Evolutionary conservation across 208 protist species (phyloP), one percentile per base, ranked within the genome.

Genomic region (Novymonas esmeraldas): DNA sequence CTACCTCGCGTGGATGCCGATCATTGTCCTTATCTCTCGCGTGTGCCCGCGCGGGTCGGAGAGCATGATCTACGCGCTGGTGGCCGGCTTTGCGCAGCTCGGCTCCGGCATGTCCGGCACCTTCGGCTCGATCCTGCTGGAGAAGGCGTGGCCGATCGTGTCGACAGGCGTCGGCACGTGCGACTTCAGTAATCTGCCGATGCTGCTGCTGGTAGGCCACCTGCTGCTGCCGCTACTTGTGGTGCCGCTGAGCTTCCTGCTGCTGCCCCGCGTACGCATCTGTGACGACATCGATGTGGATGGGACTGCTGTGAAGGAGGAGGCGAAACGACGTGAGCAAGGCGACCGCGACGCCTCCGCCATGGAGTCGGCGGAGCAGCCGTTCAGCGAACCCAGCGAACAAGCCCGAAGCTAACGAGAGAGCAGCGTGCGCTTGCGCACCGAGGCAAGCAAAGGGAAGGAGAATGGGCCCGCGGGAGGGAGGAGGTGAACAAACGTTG

Each of bases 41-140:
- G 57, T 95, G 9, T 94, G 87, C 66, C 89, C 87, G 3, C 69
- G 70, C 20, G 87, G 82, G 5, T 81, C 81, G 49, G 88, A 94
- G 71, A 82, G 73, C 39, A 92, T 83, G 56, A 71, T 93, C 44
- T 92, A 81, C 49, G 84, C 87, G 1, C 41, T 94, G 14, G 70
- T 87, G n/a, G 79, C 89, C 22, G 84, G 84, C 28, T 85, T 81
- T 48, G 54, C 78, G 16, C 90, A 93, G 72, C 54, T 94, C 38
- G 88, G 86, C 11, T 39, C 26, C 48, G 59, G 62, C 22, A 78
- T 86, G 45, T 41, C 82, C 3, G 44, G 26, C 41, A 79, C 74
- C 2, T 69, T 87, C 42, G 87, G 79, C 14, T 76, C 79, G n/a
- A 18, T 85, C 2, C 34, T 93, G 18, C 76, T 92, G 20, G 79